Conservation (phyloP, 2,329 filamentous ascomycete species). For the Colletotrichum sp. region DNA sequence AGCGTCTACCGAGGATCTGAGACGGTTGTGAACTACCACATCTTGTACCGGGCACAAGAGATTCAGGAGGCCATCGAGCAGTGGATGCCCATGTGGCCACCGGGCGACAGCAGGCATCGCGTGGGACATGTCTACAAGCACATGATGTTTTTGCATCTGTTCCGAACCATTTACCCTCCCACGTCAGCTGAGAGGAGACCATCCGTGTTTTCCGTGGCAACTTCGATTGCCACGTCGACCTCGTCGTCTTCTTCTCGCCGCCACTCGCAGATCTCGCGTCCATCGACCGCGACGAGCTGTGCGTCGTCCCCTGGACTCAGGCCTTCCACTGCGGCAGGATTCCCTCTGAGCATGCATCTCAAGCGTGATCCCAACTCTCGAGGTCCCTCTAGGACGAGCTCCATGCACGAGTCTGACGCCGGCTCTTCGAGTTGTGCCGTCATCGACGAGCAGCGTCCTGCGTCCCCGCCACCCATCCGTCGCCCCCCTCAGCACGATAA, state of each 20-base stretch:
- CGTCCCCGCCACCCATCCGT: constrained; percentile 52
- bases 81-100: constrained; percentile 72
- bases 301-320: constrained; percentile 36
- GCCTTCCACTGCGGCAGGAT: constrained; percentile 16
- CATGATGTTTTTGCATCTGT: constrained; percentile 70
- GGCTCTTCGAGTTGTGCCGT: constrained; percentile 7
- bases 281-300: constrained; percentile 31
- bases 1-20: constrained; percentile 68
- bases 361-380: constrained; percentile 36
- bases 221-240: constrained; percentile 21
- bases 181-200: constrained; percentile 5
- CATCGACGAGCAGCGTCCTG: constrained; percentile 17
- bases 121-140: constrained; percentile 67
- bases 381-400: constrained; percentile 41
- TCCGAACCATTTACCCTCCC: constrained; percentile 66
- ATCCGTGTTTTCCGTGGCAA: constrained; percentile 22
- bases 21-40: constrained; percentile 75
- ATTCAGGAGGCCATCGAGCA: constrained; percentile 77
- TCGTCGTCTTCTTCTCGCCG: constrained; percentile 20
- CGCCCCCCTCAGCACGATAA: constrained; percentile 54
- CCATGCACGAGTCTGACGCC: constrained; percentile 38
- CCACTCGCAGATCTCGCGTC: constrained; percentile 21
- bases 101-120: constrained; percentile 60
- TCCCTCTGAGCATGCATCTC: constrained; percentile 27
- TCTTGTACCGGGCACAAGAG: constrained; percentile 73